These are phyloP conservation scores for Botrytis aclada DNA, from an alignment of 2,329 filamentous ascomycete genomes.

Conservation along the genomic window DNA sequence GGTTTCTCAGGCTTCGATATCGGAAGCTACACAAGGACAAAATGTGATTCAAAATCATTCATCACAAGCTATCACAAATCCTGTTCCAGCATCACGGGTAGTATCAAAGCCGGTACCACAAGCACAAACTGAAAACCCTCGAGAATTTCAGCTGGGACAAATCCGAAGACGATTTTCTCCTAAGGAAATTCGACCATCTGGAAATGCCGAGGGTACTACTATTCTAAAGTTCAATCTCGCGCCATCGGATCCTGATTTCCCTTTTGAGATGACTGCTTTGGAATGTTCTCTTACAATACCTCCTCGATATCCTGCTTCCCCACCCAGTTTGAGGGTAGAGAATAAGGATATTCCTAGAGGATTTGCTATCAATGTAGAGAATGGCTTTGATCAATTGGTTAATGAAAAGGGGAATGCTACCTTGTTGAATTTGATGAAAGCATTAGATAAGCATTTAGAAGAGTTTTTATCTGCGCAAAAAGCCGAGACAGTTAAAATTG, in stretches of 20 bases:
- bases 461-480: slow-evolving; percentile 65
- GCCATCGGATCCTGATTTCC: slow-evolving; percentile 81
- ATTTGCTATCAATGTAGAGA: slow-evolving; percentile 73
- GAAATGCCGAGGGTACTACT: slow-evolving; percentile 38
- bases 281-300: slow-evolving; percentile 68
- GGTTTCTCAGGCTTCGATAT: slow-evolving; percentile 20
- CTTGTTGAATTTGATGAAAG: slow-evolving; percentile 64
- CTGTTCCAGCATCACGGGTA: slow-evolving; percentile 44
- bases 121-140: slow-evolving; percentile 63
- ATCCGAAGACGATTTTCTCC: slow-evolving; percentile 63
- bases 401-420: slow-evolving; percentile 54
- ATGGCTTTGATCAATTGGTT: slow-evolving; percentile 66
- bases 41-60: slow-evolving; percentile 33
- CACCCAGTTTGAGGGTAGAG: slow-evolving; percentile 58
- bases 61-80: slow-evolving; percentile 36
- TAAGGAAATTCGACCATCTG: slow-evolving; percentile 39
- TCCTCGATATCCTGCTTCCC: slow-evolving; percentile 55
- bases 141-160: slow-evolving; percentile 73
- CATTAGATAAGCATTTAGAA: slow-evolving; percentile 71
- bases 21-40: slow-evolving; percentile 14
- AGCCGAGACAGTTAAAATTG: slow-evolving; percentile 67
- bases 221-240: slow-evolving; percentile 61
- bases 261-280: slow-evolving; percentile 69
- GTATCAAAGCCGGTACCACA: slow-evolving; percentile 64
- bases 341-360: slow-evolving; percentile 70